phyloP scores from a whole-genome alignment of 495 filamentous ascomycete species.

The Talaromyces stipitatus region DNA sequence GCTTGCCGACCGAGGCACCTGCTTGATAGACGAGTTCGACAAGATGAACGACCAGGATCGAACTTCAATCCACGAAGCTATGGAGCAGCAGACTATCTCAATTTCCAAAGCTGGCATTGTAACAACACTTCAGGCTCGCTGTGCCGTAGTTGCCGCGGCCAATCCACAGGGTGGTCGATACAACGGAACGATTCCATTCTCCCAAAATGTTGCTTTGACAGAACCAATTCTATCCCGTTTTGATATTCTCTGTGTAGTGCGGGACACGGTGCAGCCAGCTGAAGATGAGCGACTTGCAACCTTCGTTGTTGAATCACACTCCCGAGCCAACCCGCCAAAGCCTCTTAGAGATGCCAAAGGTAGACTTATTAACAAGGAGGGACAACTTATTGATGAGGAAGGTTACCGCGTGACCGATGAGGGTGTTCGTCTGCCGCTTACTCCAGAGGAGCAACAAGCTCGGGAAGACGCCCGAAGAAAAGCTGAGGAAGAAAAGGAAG shows the following conservation, averaged over 20 bases:
- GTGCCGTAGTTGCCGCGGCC: conserved; percentile 92
- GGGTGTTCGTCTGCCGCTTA: conserved; percentile 27
- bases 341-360: conserved; percentile 47
- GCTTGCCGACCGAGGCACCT: conserved; percentile 89
- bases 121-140: conserved; percentile 94
- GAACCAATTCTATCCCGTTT: conserved; percentile 98
- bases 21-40: conserved; percentile 98
- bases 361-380: conserved; percentile 57
- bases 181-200: conserved; percentile 92
- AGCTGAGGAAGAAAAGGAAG: conserved; percentile 53
- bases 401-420: conserved; percentile 34
- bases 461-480: conserved; percentile 33
- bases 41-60: conserved; percentile 99
- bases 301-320: conserved; percentile 92
- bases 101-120: conserved; percentile 99
- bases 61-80: conserved; percentile 98
- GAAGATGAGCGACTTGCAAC: conserved; percentile 91
- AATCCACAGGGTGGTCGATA: conserved; percentile 96
- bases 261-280: conserved; percentile 93
- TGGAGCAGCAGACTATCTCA: conserved; percentile 99
- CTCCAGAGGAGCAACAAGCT: conserved; percentile 26
- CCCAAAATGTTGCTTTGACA: conserved; percentile 91
- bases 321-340: conserved; percentile 70
- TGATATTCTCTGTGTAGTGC: conserved; percentile 94
- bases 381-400: conserved; percentile 38